Conservation (phyloP, 2,329 filamentous ascomycete genomes). For the Diaporthe eres region DNA sequence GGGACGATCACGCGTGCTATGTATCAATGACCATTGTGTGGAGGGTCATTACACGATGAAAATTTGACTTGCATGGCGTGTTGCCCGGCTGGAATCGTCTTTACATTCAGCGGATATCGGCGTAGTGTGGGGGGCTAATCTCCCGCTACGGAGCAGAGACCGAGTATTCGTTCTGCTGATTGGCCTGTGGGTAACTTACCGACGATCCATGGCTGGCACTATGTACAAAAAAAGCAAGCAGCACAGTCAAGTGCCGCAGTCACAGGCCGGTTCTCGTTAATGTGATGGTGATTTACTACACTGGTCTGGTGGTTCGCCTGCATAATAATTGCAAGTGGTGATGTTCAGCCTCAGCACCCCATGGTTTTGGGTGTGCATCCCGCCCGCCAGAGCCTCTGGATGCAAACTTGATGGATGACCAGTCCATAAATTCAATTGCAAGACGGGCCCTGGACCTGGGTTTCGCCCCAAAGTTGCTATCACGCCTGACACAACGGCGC, state of each 20-base stretch:
- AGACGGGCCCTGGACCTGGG: not conserved
- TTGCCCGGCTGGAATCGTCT: conserved; percentile 23
- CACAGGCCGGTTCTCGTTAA: not conserved
- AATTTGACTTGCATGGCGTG: conserved; percentile 37
- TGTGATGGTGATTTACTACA: not conserved
- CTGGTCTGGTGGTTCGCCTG: not conserved
- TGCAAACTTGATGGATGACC: not conserved
- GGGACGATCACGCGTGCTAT: not conserved
- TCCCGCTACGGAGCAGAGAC: conserved; percentile 9
- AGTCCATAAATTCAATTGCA: not conserved
- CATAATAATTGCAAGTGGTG: not conserved
- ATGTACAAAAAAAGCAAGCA: conserved; percentile 10
- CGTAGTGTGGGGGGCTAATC: conserved; percentile 30
- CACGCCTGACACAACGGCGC: not conserved
- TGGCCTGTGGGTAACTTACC: not conserved
- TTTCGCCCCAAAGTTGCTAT: not conserved
- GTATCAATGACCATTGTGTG: not conserved
- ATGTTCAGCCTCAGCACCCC: not conserved
- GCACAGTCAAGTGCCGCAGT: not conserved
- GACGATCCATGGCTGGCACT: not conserved
- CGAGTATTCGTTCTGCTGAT: conserved; percentile 4
- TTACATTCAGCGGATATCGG: conserved; percentile 19
- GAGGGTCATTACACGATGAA: conserved; percentile 27
- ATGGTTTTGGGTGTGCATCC: not conserved
- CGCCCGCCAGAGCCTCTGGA: not conserved